Conservation (phyloP, 257 asterid species). For the Leptodermis oblonga region DNA sequence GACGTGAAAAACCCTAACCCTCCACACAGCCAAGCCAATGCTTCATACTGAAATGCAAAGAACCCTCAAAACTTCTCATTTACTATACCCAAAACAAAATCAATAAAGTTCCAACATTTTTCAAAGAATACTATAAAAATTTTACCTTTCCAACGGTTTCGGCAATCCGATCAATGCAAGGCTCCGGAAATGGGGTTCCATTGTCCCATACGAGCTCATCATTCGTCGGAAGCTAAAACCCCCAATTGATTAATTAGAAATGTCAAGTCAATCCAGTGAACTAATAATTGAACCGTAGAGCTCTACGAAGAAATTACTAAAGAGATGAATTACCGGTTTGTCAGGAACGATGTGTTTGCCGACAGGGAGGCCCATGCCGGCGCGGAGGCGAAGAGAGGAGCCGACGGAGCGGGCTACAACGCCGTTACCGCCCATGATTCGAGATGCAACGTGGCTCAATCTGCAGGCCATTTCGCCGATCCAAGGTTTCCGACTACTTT, state of each 20-base stretch:
- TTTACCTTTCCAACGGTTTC: constrained; percentile 86
- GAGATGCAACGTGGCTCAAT: constrained; percentile 66
- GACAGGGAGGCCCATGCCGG: constrained; percentile 97
- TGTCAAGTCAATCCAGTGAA: neutral
- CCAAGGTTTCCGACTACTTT: neutral
- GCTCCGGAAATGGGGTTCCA: constrained; percentile 88
- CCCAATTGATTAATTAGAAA: neutral
- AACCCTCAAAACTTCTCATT: neutral
- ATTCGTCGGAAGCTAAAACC: constrained; percentile 59
- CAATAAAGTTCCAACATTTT: neutral
- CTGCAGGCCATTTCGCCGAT: constrained; percentile 62
- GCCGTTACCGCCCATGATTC: constrained; percentile 80
- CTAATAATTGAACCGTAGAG: neutral
- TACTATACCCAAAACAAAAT: neutral
- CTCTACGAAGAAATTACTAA: neutral
- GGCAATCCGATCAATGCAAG: constrained; percentile 92
- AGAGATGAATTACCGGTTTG: constrained; percentile 48
- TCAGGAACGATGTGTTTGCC: constrained; percentile 91
- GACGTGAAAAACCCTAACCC: constrained; percentile 69
- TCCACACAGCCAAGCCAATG: constrained; percentile 83
- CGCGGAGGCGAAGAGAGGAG: constrained; percentile 72
- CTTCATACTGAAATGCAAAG: constrained; percentile 58
- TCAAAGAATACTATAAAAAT: neutral
- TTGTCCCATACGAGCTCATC: constrained; percentile 93
- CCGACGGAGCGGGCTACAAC: constrained; percentile 64